These are phyloP conservation scores for Paramecium tetraurelia DNA, from an alignment of 73 alveolate species.

Conservation along the genomic window DNA sequence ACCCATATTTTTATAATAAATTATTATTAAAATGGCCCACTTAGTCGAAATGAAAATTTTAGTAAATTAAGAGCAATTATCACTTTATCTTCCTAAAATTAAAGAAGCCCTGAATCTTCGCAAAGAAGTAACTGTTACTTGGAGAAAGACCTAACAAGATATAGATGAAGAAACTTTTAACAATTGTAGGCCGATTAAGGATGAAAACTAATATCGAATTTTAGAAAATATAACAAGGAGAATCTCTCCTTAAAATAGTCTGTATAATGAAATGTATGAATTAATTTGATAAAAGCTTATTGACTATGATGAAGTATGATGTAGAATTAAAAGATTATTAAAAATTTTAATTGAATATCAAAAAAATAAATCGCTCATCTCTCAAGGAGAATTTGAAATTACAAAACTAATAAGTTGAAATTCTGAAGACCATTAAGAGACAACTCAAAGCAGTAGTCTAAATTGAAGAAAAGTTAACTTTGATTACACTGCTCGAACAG, in stretches of 20 bases:
- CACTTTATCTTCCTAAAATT: neutral
- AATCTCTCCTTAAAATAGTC: neutral
- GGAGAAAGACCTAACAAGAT: neutral
- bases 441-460: neutral
- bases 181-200: neutral
- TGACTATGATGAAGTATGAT: neutral
- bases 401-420: neutral
- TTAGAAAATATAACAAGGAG: neutral
- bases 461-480: neutral
- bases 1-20: neutral
- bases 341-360: neutral
- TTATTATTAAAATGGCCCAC: neutral
- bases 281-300: neutral
- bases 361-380: neutral
- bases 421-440: neutral
- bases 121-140: neutral
- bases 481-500: neutral
- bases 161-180: neutral
- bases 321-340: neutral
- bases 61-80: neutral
- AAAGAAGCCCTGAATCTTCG: neutral
- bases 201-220: neutral
- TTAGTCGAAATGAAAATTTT: neutral
- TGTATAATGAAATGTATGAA: neutral
- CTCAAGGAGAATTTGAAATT: neutral